Conservation (phyloP, 2,329 filamentous ascomycete species). For the Aureobasidium lini region DNA sequence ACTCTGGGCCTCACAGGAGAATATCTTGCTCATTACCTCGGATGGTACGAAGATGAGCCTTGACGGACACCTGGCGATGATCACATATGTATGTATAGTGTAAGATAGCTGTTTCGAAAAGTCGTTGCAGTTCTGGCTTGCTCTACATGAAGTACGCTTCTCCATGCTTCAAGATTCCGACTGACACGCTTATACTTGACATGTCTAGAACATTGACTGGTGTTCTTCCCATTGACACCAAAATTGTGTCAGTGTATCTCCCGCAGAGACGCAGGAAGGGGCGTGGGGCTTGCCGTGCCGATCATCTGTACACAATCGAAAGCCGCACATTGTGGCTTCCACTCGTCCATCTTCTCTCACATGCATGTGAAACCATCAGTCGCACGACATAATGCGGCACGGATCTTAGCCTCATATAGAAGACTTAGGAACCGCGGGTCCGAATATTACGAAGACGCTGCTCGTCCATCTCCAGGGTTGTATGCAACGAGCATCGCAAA, state of each 20-base stretch:
- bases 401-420: too few species aligned
- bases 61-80: neutral
- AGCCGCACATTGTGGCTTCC: neutral
- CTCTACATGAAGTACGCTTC: neutral
- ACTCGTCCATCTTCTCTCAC: neutral
- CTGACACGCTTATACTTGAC: too few species aligned
- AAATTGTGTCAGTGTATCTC: neutral
- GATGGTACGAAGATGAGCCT: conserved; percentile 9
- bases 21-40: conserved; percentile 32
- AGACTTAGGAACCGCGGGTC: neutral
- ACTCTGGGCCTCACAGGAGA: conserved; percentile 48
- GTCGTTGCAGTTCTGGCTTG: neutral
- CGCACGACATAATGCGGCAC: neutral
- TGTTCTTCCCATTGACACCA: neutral
- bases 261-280: neutral
- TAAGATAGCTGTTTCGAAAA: neutral
- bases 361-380: neutral
- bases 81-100: conserved; percentile 1
- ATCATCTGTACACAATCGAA: neutral
- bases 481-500: too few species aligned
- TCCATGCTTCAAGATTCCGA: too few species aligned
- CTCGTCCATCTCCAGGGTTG: too few species aligned
- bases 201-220: too few species aligned
- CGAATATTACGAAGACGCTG: too few species aligned
- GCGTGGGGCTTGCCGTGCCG: neutral